phyloP scores from a whole-genome alignment of 192 early-diverging fungal genomes.

The Glomus cerebriforme region DNA sequence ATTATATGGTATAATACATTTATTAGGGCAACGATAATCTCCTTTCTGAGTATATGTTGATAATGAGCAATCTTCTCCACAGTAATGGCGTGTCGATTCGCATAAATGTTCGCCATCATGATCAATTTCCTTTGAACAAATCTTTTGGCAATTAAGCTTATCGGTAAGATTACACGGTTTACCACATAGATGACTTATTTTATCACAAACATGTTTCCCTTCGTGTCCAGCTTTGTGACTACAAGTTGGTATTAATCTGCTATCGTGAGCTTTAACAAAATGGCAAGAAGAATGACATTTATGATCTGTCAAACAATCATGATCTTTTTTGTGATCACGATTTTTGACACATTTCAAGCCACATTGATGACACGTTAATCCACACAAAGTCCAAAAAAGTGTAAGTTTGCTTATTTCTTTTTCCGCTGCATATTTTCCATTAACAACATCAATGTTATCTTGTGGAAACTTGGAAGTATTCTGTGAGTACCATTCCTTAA shows the following conservation, averaged over 20 bases:
- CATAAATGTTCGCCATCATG: constrained; percentile 25
- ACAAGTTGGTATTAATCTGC: constrained; percentile 24
- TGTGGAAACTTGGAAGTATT: constrained; percentile 24
- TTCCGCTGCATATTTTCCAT: background rate
- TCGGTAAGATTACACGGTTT: background rate
- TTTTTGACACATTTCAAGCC: constrained; percentile 22
- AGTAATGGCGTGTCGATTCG: constrained; percentile 25
- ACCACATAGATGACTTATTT: constrained; percentile 4
- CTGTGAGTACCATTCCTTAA: constrained; percentile 20
- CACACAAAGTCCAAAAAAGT: constrained; percentile 24
- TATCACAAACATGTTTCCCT: constrained; percentile 22
- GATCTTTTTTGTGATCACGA: constrained; percentile 13
- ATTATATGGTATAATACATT: constrained; percentile 14
- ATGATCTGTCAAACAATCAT: constrained; percentile 35
- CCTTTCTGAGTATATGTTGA: constrained; percentile 11
- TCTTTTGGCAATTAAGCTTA: constrained; percentile 25
- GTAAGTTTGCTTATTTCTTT: constrained; percentile 24
- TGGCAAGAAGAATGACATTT: constrained; percentile 22
- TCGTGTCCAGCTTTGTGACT: constrained; percentile 17
- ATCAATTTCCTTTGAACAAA: constrained; percentile 30
- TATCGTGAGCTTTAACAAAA: constrained; percentile 10
- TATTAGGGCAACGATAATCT: constrained; percentile 20
- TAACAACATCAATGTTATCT: constrained; percentile 30
- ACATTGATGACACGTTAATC: constrained; percentile 24
- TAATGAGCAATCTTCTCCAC: constrained; percentile 32